Conservation (phyloP, 139 green algal genomes). For the Pleodorina starrii region DNA sequence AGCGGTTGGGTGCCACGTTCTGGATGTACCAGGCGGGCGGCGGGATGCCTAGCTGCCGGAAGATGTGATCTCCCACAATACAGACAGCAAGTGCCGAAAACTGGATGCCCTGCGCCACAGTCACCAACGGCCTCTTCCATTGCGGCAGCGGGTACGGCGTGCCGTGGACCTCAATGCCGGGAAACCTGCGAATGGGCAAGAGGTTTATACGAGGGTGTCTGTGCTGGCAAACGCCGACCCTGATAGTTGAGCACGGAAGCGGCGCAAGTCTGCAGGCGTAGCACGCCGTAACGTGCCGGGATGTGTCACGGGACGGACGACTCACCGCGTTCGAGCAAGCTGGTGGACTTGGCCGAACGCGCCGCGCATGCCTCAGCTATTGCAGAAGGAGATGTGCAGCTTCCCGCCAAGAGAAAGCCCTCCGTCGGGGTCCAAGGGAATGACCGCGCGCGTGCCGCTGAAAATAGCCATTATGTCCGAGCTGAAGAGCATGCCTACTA, state of each 20-base stretch:
- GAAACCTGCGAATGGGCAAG: not conserved
- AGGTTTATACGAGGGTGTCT: too few species aligned
- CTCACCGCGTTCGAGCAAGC: constrained; percentile 3
- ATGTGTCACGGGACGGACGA: not conserved
- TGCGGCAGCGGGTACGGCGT: not conserved
- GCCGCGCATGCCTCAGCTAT: constrained; percentile 50
- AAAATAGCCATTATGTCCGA: not conserved
- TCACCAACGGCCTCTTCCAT: constrained; percentile 21
- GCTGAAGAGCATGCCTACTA: not conserved
- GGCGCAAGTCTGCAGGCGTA: not conserved
- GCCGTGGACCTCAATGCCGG: constrained; percentile 23
- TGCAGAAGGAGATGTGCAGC: constrained; percentile 33
- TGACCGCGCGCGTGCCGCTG: not conserved
- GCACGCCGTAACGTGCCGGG: too few species aligned
- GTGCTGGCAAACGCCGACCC: not conserved
- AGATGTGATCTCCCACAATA: not conserved
- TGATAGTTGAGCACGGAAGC: too few species aligned
- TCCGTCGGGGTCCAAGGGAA: not conserved
- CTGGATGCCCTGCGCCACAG: not conserved
- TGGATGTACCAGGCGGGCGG: constrained; percentile 29
- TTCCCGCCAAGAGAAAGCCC: not conserved
- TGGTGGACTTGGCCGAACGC: constrained; percentile 22
- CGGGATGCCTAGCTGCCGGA: constrained; percentile 10
- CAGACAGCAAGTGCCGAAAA: not conserved
- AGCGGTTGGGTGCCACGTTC: constrained; percentile 50